These are phyloP conservation scores for Penicillium pulvis DNA, from an alignment of 495 filamentous ascomycete genomes.

Conservation along the genomic window DNA sequence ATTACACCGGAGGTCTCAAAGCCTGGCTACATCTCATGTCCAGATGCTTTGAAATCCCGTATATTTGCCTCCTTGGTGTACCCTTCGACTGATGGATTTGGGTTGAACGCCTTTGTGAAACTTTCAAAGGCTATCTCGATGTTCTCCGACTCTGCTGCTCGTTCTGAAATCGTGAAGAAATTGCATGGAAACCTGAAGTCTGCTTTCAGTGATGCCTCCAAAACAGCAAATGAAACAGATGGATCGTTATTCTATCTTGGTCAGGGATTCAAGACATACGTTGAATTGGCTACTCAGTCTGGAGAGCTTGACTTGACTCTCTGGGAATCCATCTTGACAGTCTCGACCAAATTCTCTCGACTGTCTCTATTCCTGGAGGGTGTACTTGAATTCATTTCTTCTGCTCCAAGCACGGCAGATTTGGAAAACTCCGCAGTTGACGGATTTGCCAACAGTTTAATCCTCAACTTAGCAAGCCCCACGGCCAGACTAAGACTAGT, in stretches of 20 bases:
- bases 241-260: constrained; percentile 41
- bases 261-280: constrained; percentile 50
- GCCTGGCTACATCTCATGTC: constrained; percentile 60
- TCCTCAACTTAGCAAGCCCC: constrained; percentile 69
- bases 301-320: constrained; percentile 52
- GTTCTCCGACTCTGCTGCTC: constrained; percentile 34
- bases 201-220: constrained; percentile 27
- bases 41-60: constrained; percentile 68
- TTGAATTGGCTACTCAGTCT: constrained; percentile 35
- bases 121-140: constrained; percentile 41
- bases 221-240: constrained; percentile 23
- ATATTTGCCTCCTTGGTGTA: constrained; percentile 65
- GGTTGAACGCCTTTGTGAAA: constrained; percentile 44
- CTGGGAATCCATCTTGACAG: constrained; percentile 58
- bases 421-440: constrained; percentile 50
- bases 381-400: constrained; percentile 58
- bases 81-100: constrained; percentile 31
- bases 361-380: constrained; percentile 69
- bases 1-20: constrained; percentile 46
- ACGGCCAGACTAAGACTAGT: constrained; percentile 71
- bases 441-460: constrained; percentile 59
- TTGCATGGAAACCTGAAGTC: constrained; percentile 36
- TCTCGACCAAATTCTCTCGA: constrained; percentile 62
- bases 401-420: constrained; percentile 43
- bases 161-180: constrained; percentile 36